Conservation (phyloP, 345 rosid genomes). For the Pugionium cornutum region DNA sequence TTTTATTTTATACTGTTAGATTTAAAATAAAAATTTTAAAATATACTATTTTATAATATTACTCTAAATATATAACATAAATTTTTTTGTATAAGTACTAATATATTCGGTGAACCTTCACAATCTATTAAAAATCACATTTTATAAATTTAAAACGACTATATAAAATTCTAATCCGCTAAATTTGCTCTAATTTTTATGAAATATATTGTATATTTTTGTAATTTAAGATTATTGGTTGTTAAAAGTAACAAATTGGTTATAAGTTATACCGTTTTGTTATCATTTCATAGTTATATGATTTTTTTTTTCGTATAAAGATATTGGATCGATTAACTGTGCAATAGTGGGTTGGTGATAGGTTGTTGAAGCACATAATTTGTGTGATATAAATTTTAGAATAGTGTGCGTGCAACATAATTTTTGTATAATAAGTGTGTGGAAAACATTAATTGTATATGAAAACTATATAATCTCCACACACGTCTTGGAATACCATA, state of each 20-base stretch:
- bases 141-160: background rate
- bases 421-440: slow-evolving; percentile 23
- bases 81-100: no score
- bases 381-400: slow-evolving; percentile 23
- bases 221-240: no score
- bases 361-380: slow-evolving; percentile 32
- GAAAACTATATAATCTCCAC: slow-evolving; percentile 1
- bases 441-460: background rate
- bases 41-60: no score
- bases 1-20: no score
- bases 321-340: no score
- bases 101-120: background rate
- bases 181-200: background rate
- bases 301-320: no score
- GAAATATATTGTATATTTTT: background rate
- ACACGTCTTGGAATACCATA: slow-evolving; percentile 3
- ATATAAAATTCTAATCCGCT: background rate
- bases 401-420: slow-evolving; percentile 3
- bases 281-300: no score
- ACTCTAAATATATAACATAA: no score
- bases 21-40: no score
- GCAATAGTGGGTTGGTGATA: slow-evolving; percentile 5
- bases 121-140: slow-evolving; percentile 8
- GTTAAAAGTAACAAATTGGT: no score
- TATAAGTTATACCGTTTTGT: no score